Conservation (phyloP, 345 rosid genomes). For the Sisymbrium altissimum region DNA sequence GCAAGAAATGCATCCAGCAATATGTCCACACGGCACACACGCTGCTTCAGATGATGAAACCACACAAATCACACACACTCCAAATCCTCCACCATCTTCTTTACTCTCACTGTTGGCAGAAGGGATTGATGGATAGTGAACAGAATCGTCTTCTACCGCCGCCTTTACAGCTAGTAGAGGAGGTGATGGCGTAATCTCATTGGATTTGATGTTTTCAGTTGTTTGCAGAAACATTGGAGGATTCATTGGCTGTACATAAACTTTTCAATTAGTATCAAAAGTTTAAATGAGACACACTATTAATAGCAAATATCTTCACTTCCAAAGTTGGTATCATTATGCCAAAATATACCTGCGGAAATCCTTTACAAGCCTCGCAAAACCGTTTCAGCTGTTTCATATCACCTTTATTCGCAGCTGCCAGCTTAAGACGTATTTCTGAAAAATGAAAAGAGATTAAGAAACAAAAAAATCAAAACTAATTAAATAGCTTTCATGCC, state of each 20-base stretch:
- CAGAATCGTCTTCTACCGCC: constrained; percentile 46
- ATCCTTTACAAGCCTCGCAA: constrained; percentile 95
- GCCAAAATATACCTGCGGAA: constrained; percentile 58
- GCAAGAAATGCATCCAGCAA: constrained; percentile 92
- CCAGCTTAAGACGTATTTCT: constrained; percentile 77
- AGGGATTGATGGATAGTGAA: constrained; percentile 58
- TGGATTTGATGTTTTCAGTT: not conserved
- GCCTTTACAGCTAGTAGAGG: constrained; percentile 41
- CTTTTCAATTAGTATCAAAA: not conserved
- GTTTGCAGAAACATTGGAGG: constrained; percentile 66
- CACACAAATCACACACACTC: constrained; percentile 70
- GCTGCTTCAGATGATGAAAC: constrained; percentile 92
- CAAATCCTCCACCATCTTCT: constrained; percentile 37
- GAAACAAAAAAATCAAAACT: not conserved
- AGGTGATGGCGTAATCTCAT: constrained; percentile 47
- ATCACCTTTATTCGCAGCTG: constrained; percentile 67
- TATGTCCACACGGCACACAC: constrained; percentile 94
- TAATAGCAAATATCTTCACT: not conserved
- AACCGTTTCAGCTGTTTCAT: constrained; percentile 70
- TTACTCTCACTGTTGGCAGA: constrained; percentile 32
- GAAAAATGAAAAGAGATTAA: constrained; percentile 5
- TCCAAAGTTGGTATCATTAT: not conserved
- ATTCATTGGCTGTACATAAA: constrained; percentile 49
- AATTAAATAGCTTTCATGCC: not conserved
- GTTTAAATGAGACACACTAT: not conserved